These are phyloP conservation scores for Candida qinlingensis DNA, from an alignment of 805 yeast genomes.

Conservation along the genomic window DNA sequence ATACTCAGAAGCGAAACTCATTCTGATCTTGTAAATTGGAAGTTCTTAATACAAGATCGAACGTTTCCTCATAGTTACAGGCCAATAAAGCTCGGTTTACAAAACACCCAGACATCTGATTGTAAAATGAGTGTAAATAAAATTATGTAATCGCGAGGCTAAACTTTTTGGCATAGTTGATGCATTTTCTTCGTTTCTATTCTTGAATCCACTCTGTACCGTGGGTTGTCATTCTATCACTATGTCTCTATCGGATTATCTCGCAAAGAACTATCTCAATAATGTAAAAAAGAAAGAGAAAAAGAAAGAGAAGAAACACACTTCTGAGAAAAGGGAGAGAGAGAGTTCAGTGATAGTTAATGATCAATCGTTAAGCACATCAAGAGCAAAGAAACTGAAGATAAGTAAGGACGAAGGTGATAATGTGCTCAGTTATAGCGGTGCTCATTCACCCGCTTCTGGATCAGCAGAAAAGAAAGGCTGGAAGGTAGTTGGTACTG, in stretches of 20 bases:
- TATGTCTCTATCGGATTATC: conserved; percentile 3
- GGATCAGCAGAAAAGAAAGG: conserved; percentile 8
- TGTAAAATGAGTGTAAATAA: background rate
- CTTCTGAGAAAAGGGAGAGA: conserved; percentile 5
- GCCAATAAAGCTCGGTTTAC: too few relatives aligned
- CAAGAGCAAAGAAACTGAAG: background rate
- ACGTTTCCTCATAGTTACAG: too few relatives aligned
- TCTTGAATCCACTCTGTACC: too few relatives aligned
- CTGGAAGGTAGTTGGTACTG: conserved; percentile 22
- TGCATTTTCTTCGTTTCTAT: too few relatives aligned
- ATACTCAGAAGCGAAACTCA: conserved; percentile 1
- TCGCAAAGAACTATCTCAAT: conserved; percentile 34
- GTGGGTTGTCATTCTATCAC: background rate
- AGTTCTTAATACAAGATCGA: background rate
- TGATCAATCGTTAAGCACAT: conserved; percentile 13
- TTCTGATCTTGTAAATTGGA: background rate
- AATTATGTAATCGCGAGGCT: too few relatives aligned
- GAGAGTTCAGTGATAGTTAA: conserved; percentile 15
- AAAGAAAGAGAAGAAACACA: conserved; percentile 21
- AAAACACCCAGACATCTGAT: background rate
- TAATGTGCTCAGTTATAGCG: too few relatives aligned
- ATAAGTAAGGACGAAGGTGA: background rate
- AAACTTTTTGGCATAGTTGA: too few relatives aligned
- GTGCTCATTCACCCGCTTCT: too few relatives aligned
- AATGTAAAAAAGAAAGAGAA: conserved; percentile 24